Evolutionary conservation across 2,329 filamentous ascomycete species (phyloP), one percentile per base, ranked within the genome.

Genomic region (Neonectria neomacrospora): DNA sequence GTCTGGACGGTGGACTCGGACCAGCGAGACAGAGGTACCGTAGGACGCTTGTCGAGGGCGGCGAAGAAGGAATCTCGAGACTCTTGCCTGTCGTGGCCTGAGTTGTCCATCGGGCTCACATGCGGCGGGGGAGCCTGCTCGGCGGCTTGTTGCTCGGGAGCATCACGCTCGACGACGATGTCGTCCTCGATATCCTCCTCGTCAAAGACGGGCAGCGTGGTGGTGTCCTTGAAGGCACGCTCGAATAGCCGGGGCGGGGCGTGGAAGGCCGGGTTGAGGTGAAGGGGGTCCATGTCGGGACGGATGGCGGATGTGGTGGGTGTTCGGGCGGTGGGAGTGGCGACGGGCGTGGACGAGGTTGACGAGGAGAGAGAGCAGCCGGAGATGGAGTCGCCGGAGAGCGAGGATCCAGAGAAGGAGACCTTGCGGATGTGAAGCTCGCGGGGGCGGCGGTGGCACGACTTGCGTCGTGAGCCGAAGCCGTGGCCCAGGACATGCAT

Each of bases 1-100:
- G 68, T 71, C 64, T 78, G 73, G 58, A 81, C 76, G 30, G 80
- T 82, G 8, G 80, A 82, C 56, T 80, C 80, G 41, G 80, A 82
- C 80, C 80, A 82, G 59, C 75, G 77, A 20, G 79, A 81, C 54
- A 75, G 73, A 2, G 74, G 76, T 66, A 79, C 62, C 4, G 71
- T 65, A 20, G 78, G 76, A 18, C 74, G 72, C 62, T 70, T 67
- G 44, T 72, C 56, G 41, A 76, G 63, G 32, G 72, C 70, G 64
- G 73, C 61, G 61, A 73, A 69, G 69, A 79, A 80, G 69, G 79
- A 79, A 41, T 79, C 78, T 23, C 67, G 67, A 8, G 74, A 66
- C 26, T 76, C 71, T 6, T 71, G 67, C 39, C 56, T 32, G 41
- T 73, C 68, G 45, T 72, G 62, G 50, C 68, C 65, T 51, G 65